Percentiles rank a stretch among this genome's conserved stretches.
Conservation (phyloP, 2,329 filamentous ascomycete species). For the Cladosporium halotolerans region DNA sequence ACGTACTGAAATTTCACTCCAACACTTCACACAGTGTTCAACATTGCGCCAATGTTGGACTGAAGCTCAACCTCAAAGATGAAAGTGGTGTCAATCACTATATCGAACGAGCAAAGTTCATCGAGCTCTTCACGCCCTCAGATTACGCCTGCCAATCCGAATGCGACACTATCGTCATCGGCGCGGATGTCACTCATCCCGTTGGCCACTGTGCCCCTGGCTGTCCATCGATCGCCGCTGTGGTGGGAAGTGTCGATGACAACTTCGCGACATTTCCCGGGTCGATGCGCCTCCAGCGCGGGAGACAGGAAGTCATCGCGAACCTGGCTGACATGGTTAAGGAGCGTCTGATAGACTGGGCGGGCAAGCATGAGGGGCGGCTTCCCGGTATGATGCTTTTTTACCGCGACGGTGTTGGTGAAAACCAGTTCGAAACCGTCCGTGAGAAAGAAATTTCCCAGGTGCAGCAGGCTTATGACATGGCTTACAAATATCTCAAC, state of each 20-base stretch:
- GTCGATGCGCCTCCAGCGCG: conserved; percentile 31
- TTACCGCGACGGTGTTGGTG: conserved; percentile 34
- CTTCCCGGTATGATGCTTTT: conserved; percentile 23
- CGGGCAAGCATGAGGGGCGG: neutral
- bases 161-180: conserved; percentile 30
- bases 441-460: conserved; percentile 23
- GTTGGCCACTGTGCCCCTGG: conserved; percentile 22
- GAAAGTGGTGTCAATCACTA: conserved; percentile 13
- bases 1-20: conserved; percentile 9
- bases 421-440: conserved; percentile 29
- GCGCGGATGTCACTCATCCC: conserved; percentile 41
- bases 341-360: conserved; percentile 23
- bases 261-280: conserved; percentile 30
- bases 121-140: neutral
- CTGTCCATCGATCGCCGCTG: conserved; percentile 35
- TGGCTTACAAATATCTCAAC: conserved; percentile 10
- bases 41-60: conserved; percentile 14
- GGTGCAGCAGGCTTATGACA: conserved; percentile 11
- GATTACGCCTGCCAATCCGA: neutral
- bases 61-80: conserved; percentile 18
- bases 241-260: conserved; percentile 36
- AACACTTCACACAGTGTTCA: conserved; percentile 3
- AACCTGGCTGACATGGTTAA: conserved; percentile 26
- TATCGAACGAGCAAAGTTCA: neutral
- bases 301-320: conserved; percentile 23